These are phyloP conservation scores for Candida hungchunana DNA, from an alignment of 805 yeast genomes.

Conservation along the genomic window DNA sequence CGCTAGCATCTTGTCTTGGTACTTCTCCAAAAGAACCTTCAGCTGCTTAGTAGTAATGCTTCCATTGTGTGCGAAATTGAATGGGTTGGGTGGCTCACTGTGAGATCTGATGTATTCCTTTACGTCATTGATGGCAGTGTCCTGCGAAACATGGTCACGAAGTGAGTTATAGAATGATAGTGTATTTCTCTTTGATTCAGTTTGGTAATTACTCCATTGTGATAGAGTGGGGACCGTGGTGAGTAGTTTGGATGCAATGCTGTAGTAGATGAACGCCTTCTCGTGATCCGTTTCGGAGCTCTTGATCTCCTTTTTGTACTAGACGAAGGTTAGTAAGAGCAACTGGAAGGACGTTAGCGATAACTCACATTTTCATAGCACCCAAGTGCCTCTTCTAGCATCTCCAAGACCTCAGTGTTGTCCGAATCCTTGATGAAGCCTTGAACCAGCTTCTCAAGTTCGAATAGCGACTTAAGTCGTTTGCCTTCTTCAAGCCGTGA, in stretches of 20 bases:
- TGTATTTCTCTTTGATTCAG: neutral
- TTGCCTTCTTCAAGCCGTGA: neutral
- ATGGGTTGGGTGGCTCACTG: conserved; percentile 7
- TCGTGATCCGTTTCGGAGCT: conserved; percentile 11
- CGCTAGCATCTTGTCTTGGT: conserved; percentile 39
- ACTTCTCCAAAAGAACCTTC: conserved; percentile 12
- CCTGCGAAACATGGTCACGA: conserved; percentile 1
- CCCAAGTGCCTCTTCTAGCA: conserved; percentile 12
- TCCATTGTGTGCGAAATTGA: conserved; percentile 16
- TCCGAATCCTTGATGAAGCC: conserved; percentile 10
- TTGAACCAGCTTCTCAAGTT: conserved; percentile 10
- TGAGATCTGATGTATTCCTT: conserved; percentile 5
- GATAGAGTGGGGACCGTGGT: conserved; percentile 9
- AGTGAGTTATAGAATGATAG: conserved; percentile 4
- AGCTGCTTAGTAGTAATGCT: conserved; percentile 13
- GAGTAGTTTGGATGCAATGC: conserved; percentile 6
- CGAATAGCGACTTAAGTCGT: conserved; percentile 7
- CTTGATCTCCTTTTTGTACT: conserved; percentile 15
- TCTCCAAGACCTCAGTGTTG: conserved; percentile 1
- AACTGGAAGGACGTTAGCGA: neutral
- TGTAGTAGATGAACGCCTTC: conserved; percentile 16
- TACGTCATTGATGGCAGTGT: conserved; percentile 6
- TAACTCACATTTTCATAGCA: conserved; percentile 16
- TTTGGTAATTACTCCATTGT: conserved; percentile 1
- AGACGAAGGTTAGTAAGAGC: conserved; percentile 2